phyloP scores from a whole-genome alignment of 2,329 filamentous ascomycete species.

The Scolecobasidium constrictum region DNA sequence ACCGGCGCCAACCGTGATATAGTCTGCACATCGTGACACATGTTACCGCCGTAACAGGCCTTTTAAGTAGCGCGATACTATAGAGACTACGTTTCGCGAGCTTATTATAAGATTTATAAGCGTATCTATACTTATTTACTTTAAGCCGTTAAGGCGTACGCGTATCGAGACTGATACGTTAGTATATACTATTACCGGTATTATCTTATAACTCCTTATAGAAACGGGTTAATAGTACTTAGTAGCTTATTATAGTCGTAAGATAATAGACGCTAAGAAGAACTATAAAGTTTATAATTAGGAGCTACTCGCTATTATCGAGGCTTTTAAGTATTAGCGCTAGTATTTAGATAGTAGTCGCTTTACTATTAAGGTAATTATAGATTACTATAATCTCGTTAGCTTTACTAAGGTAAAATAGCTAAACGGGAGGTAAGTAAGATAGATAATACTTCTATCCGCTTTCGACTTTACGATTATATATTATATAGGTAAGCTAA shows the following conservation, averaged over 20 bases:
- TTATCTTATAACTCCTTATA: neutral
- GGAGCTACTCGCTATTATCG: constrained; percentile 20
- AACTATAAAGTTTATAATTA: constrained; percentile 22
- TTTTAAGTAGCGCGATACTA: neutral
- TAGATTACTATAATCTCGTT: neutral
- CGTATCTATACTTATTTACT: neutral
- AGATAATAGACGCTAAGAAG: constrained; percentile 13
- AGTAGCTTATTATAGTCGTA: constrained; percentile 12
- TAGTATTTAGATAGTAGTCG: neutral
- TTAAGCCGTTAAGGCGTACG: neutral
- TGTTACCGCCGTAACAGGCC: too few relatives aligned
- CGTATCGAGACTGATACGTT: neutral
- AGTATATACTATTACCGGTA: neutral
- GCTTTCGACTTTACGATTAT: neutral
- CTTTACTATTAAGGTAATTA: neutral
- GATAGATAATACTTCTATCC: neutral
- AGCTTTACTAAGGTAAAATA: neutral
- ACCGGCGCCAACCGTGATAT: neutral
- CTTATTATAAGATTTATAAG: neutral
- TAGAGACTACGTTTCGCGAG: neutral
- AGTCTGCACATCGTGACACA: too few relatives aligned
- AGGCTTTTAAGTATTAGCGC: neutral
- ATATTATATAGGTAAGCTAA: neutral
- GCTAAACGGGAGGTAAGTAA: neutral
- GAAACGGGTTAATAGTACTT: neutral